Base-by-base conservation (phyloP, 2,329 filamentous ascomycete species). In the Pseudohalonectria lignicola region DNA sequence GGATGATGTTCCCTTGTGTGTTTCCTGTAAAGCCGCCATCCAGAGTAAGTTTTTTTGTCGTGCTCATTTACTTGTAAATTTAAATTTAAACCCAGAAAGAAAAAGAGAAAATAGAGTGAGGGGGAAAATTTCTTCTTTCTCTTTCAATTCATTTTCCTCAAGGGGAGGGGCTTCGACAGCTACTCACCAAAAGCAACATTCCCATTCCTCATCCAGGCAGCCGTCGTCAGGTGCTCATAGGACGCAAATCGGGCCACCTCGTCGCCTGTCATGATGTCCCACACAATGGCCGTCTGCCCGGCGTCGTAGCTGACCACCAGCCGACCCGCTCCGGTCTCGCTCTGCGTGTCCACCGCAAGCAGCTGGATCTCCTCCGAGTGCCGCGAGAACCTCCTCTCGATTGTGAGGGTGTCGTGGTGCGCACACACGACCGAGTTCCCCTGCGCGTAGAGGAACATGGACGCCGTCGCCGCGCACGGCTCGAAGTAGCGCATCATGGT, bases 161-260 rank as follows among this genome's bases (percentile, higher is more conserved):
- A n/a, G n/a, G n/a, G n/a, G n/a, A n/a, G n/a, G n/a, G n/a, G n/a
- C n/a, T n/a, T n/a, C n/a, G n/a, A n/a, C n/a, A n/a, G n/a, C n/a
- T n/a, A 53, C 79, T 59, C 69, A 95, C 90, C 92, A 67, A 96
- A 96, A 28, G 86, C 90, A 47, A 98, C 81, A 62, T 94, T 94
- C 39, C 92, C 92, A 62, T 95, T 95, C 32, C 82, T 76, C 88
- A 98, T 95, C 86, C 92, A 98, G 11, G 84, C 72, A 28, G 88
- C 90, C 21, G 86, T 81, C 17, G 79, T 80, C 45, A 96, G 72
- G 47, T 84, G 76, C 53, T 94, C 86, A 53, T 94, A 95, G 0
- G 88, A 92, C 18, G 82, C 80, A 63, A 96, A 96, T n/a, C 88
- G 76, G 29, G 90, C 80, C 41, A 95, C 74, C 59, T 95, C 87